These are phyloP conservation scores for Yamadazyma jaroonii DNA, from an alignment of 1,139 yeast species.

Conservation along the genomic window DNA sequence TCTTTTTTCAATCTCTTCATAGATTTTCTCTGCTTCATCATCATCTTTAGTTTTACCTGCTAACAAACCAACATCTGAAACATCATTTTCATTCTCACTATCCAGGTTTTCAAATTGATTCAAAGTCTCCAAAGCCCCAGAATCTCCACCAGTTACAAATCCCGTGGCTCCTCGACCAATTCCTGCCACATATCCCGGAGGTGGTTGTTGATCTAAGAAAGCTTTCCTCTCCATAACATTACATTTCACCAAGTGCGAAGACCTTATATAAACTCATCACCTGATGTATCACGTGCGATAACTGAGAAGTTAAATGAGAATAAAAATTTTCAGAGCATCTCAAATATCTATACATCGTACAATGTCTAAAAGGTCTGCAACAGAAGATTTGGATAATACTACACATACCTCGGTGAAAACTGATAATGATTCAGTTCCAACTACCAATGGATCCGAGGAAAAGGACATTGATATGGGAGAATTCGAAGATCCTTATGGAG, in stretches of 20 bases:
- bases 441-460: conserved; percentile 17
- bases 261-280: background rate
- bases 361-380: conserved; percentile 65
- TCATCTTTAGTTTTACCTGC: conserved; percentile 46
- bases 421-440: conserved; percentile 26
- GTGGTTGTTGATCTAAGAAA: conserved; percentile 86
- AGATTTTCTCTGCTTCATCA: conserved; percentile 72
- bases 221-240: conserved; percentile 48
- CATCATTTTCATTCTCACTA: conserved; percentile 25
- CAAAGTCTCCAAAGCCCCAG: conserved; percentile 46
- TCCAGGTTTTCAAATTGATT: conserved; percentile 24
- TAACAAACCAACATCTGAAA: conserved; percentile 33
- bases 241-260: background rate
- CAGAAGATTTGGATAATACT: conserved; percentile 34
- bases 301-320: no score
- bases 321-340: conserved; percentile 4
- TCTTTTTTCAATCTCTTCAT: conserved; percentile 59
- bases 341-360: background rate
- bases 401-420: conserved; percentile 13
- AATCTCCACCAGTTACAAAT: conserved; percentile 78
- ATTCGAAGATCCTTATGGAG: conserved; percentile 93
- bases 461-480: conserved; percentile 73
- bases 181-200: conserved; percentile 89
- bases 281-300: background rate
- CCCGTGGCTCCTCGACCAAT: conserved; percentile 96